Percentiles rank a stretch among this genome's conserved stretches.
Conservation (phyloP, 1,284 basidiomycete genomes). For the Papiliotrema flavescens region DNA sequence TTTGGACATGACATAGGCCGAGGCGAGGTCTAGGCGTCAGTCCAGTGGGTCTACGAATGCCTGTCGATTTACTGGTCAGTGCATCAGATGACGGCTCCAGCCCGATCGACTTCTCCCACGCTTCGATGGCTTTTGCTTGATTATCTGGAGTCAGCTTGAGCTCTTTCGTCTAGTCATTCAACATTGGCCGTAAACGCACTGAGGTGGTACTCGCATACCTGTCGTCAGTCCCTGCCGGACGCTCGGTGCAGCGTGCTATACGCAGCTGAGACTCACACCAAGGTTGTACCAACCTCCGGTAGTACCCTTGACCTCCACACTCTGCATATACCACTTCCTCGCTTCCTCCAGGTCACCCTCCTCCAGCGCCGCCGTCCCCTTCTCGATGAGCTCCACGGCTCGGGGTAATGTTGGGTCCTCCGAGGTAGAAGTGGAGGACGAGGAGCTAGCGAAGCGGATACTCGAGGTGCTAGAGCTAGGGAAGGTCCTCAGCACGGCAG, state of each 20-base stretch:
- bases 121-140: conserved; percentile 74
- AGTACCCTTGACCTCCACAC: conserved; percentile 73
- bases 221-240: not conserved
- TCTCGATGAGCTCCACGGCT: conserved; percentile 75
- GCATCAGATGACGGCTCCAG: conserved; percentile 85
- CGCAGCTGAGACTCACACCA: conserved; percentile 31
- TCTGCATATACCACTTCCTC: conserved; percentile 72
- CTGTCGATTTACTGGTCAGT: conserved; percentile 71
- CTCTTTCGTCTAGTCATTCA: no score
- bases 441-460: conserved; percentile 24
- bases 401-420: conserved; percentile 79
- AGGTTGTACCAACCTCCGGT: conserved; percentile 53
- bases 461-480: no score
- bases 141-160: conserved; percentile 63
- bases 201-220: conserved; percentile 48
- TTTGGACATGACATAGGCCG: conserved; percentile 85
- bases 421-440: conserved; percentile 70
- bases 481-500: no score
- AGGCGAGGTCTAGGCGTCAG: conserved; percentile 68
- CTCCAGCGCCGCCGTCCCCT: conserved; percentile 82
- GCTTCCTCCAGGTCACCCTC: conserved; percentile 82
- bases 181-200: conserved; percentile 20
- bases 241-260: not conserved
- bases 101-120: conserved; percentile 80
- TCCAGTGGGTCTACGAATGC: not conserved